Evolutionary conservation across 2,329 filamentous ascomycete genomes (phyloP).

Genomic region (Pleurostoma richardsiae): DNA sequence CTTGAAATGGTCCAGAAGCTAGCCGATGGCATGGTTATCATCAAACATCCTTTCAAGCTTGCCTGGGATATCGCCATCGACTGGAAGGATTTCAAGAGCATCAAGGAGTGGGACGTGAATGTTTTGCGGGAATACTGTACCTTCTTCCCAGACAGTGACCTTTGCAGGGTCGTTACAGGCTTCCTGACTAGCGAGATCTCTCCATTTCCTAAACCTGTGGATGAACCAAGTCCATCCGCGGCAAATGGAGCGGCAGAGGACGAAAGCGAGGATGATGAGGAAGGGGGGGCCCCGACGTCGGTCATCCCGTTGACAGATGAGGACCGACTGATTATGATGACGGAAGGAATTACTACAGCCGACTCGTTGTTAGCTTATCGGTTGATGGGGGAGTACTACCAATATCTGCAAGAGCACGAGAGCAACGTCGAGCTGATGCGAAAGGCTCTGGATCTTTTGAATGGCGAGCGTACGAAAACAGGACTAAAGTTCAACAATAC

Average conservation of each 20-base stretch:
- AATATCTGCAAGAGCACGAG: constrained; percentile 80
- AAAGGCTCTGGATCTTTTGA: constrained; percentile 61
- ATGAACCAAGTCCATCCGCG: constrained; percentile 14
- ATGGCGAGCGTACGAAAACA: constrained; percentile 57
- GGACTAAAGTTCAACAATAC: constrained; percentile 66
- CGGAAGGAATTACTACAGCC: constrained; percentile 60
- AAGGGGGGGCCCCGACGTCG: constrained; percentile 47
- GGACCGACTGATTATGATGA: constrained; percentile 77
- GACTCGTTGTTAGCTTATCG: constrained; percentile 79
- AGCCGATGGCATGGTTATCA: constrained; percentile 90
- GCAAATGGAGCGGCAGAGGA: constrained; percentile 36
- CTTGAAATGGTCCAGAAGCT: constrained; percentile 68
- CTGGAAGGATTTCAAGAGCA: constrained; percentile 74
- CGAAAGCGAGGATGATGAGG: constrained; percentile 54
- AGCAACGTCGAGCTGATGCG: constrained; percentile 74
- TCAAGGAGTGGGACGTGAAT: constrained; percentile 71
- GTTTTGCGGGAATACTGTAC: constrained; percentile 76
- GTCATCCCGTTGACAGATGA: constrained; percentile 63
- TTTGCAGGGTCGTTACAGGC: constrained; percentile 75
- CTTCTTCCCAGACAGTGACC: constrained; percentile 79
- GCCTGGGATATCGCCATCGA: constrained; percentile 91
- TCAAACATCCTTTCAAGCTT: constrained; percentile 82
- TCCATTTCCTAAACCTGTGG: constrained; percentile 57
- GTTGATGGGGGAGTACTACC: constrained; percentile 77
- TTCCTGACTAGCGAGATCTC: constrained; percentile 81